phyloP scores from a whole-genome alignment of 768 basidiomycete species.

The Serendipita sp. region DNA sequence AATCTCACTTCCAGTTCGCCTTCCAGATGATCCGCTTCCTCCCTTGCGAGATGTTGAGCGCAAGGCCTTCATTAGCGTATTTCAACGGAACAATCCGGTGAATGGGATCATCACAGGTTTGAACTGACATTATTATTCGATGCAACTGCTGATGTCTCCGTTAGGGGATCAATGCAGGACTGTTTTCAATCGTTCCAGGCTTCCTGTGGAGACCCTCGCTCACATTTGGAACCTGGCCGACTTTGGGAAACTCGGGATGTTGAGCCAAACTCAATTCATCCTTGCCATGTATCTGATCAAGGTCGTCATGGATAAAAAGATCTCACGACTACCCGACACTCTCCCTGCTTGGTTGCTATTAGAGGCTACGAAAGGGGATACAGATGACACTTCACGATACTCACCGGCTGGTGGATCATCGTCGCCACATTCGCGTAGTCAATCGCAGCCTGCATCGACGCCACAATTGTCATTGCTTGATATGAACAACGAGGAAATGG shows the following conservation, averaged over 20 bases:
- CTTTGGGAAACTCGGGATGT: background rate
- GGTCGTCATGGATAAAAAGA: background rate
- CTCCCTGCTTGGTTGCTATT: background rate
- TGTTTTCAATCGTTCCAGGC: slow-evolving; percentile 5
- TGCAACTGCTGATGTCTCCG: background rate
- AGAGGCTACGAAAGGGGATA: background rate
- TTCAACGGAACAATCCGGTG: background rate
- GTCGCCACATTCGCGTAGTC: background rate
- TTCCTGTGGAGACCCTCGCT: background rate
- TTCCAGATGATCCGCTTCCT: background rate
- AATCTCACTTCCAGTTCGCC: background rate
- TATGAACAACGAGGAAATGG: background rate
- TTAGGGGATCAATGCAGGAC: background rate
- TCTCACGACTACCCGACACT: background rate
- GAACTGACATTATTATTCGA: background rate
- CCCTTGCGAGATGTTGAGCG: background rate
- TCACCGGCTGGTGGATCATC: background rate
- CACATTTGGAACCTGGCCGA: slow-evolving; percentile 9
- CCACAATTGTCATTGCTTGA: background rate
- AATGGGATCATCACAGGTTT: background rate
- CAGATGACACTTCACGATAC: background rate
- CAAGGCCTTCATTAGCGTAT: background rate
- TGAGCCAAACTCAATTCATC: slow-evolving; percentile 5
- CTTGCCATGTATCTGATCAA: slow-evolving; percentile 9
- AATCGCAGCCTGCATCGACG: background rate